Evolutionary conservation across 768 basidiomycete genomes (phyloP), one percentile per base, ranked within the genome.

Genomic region (Russula sp.): DNA sequence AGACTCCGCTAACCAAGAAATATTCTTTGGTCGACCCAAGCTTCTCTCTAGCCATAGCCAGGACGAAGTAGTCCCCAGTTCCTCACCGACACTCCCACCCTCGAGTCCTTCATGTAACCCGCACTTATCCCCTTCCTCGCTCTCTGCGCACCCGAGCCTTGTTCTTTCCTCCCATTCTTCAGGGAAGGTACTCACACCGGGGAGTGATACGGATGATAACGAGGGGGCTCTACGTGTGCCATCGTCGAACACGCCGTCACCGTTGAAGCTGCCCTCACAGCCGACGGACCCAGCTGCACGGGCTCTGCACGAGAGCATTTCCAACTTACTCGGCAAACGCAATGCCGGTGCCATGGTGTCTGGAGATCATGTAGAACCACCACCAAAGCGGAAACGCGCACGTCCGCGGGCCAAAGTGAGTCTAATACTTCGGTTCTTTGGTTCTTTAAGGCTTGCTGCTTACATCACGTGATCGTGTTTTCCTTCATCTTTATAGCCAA

Each of bases 301-400:
- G 66, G 85, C 81, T 18, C 74, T 90, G 22, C 81, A 87, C 64
- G 85, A 88, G 65, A 86, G 82, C 62, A 81, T 90, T 52, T 82
- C 83, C 6, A 80, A 81, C 22, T 71, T 90, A 58, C 74, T 91
- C 16, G 88, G 88, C 9, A 91, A 92, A 70, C 78, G 88, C 9
- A 76, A 25, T 42, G 56, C 54, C 29, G 61, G 77, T 10, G 73
- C 78, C 0, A 73, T 75, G 3, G 70, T 69, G 47, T 67, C 67
- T 7, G 69, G 46, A 36, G 58, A 60, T 11, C 46, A 57, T 20
- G 43, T 46, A 16, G 67, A 63, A 13, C 64, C 63, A 2, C 64
- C 59, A 50, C 70, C 68, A 53, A 52, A 56, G 14, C 74, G 74
- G 1, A 77, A 77, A 56, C 71, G 78, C 38, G 68, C 74, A 11